Conservation (phyloP, 108 stramenopile species). For the Stephanodiscus triporus region DNA sequence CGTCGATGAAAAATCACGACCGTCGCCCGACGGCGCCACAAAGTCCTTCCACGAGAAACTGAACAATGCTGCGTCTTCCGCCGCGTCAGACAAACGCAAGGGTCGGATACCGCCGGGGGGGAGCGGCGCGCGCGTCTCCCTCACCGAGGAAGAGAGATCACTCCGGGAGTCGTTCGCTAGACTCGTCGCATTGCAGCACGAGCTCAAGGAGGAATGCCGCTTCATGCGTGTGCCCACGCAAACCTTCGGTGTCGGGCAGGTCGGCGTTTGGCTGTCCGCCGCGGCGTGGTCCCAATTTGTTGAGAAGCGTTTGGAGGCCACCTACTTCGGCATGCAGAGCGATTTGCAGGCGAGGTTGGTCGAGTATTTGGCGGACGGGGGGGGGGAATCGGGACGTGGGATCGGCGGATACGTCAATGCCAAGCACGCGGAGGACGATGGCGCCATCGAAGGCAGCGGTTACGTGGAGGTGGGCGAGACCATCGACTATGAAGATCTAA, state of each 20-base stretch:
- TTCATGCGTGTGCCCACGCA: slow-evolving; percentile 32
- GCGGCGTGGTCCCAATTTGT: slow-evolving; percentile 49
- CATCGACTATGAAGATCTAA: slow-evolving; percentile 47
- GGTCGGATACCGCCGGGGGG: slow-evolving; percentile 29
- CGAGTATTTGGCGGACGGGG: slow-evolving; percentile 29
- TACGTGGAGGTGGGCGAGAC: slow-evolving; percentile 23
- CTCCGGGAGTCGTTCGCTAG: slow-evolving; percentile 36
- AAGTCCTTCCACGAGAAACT: not conserved
- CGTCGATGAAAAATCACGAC: slow-evolving; percentile 18
- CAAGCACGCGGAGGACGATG: slow-evolving; percentile 11
- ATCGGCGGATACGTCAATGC: not conserved
- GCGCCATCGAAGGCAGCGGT: not conserved
- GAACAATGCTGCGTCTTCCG: not conserved
- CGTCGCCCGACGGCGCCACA: not conserved
- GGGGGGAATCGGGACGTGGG: not conserved
- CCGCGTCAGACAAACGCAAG: not conserved
- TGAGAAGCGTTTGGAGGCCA: slow-evolving; percentile 42
- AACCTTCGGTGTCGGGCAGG: slow-evolving; percentile 39
- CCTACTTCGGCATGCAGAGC: slow-evolving; percentile 46
- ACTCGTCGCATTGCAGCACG: slow-evolving; percentile 43
- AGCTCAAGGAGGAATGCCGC: slow-evolving; percentile 42
- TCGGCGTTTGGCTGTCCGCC: slow-evolving; percentile 41
- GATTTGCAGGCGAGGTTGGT: slow-evolving; percentile 41
- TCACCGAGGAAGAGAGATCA: slow-evolving; percentile 36
- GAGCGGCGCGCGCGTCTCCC: slow-evolving; percentile 26